phyloP scores from a whole-genome alignment of 2,329 filamentous ascomycete species.

The Polychaeton citri region DNA sequence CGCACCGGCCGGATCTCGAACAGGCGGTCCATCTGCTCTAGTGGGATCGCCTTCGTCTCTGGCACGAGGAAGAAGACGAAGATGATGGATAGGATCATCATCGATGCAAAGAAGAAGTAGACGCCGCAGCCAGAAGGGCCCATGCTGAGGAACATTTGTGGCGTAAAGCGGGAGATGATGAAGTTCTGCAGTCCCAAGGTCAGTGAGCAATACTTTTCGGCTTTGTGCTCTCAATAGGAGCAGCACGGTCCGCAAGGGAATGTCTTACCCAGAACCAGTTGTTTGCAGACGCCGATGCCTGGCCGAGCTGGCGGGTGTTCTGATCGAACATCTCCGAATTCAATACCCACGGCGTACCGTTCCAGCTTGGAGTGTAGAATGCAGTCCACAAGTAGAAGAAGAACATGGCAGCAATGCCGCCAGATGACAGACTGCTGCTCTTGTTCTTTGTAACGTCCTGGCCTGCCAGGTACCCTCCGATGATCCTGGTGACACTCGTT shows the following conservation, averaged over 20 bases:
- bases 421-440: conserved; percentile 22
- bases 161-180: conserved; percentile 53
- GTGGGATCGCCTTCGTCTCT: conserved; percentile 31
- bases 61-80: conserved; percentile 33
- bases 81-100: conserved; percentile 31
- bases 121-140: conserved; percentile 22
- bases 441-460: conserved; percentile 10
- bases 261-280: conserved; percentile 49
- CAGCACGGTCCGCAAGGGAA: not conserved
- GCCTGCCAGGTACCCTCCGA: conserved; percentile 7
- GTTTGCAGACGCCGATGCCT: conserved; percentile 56
- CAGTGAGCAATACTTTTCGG: not conserved
- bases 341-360: conserved; percentile 55
- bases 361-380: conserved; percentile 46
- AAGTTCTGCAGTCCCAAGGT: conserved; percentile 59
- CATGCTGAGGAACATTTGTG: conserved; percentile 43
- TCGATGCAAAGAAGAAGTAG: conserved; percentile 34
- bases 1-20: conserved; percentile 31
- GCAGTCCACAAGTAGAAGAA: conserved; percentile 66
- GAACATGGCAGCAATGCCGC: conserved; percentile 49
- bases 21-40: conserved; percentile 34
- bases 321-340: conserved; percentile 63
- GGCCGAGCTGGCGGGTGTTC: conserved; percentile 54
- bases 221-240: not conserved
- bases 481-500: conserved; percentile 26